Evolutionary conservation across 805 yeast genomes (phyloP).

Genomic region (Wickerhamomyces queroliae): DNA sequence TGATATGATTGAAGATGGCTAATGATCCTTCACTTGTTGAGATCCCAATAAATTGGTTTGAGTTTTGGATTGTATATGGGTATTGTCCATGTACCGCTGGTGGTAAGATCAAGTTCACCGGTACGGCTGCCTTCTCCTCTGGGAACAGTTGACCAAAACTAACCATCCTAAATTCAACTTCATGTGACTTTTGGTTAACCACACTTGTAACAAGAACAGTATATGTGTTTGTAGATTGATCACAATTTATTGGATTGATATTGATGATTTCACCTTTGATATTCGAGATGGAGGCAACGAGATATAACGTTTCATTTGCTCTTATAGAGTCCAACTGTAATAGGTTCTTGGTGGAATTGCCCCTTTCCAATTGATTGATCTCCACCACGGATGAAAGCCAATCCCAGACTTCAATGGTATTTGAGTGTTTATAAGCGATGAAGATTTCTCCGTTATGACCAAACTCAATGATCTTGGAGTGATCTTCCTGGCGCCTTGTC

Average conservation of each 20-base stretch:
- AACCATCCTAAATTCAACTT: slow-evolving; percentile 6
- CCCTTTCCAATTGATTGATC: not conserved
- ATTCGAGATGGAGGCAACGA: slow-evolving; percentile 21
- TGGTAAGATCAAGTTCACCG: slow-evolving; percentile 17
- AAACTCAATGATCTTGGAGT: slow-evolving; percentile 20
- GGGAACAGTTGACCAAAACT: slow-evolving; percentile 18
- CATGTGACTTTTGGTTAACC: slow-evolving; percentile 5
- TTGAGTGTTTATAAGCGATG: slow-evolving; percentile 18
- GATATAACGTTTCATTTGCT: slow-evolving; percentile 12
- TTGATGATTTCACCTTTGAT: slow-evolving; percentile 16
- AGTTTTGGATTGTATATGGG: slow-evolving; percentile 19
- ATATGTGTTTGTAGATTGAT: slow-evolving; percentile 18
- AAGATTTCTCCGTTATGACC: slow-evolving; percentile 35
- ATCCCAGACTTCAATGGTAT: slow-evolving; percentile 32
- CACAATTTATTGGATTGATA: slow-evolving; percentile 20
- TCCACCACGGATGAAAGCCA: slow-evolving; percentile 25
- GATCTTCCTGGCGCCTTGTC: not conserved
- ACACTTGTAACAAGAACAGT: slow-evolving; percentile 8
- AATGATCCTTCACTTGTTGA: slow-evolving; percentile 24
- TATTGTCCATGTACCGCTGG: slow-evolving; percentile 19
- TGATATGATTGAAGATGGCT: slow-evolving; percentile 17
- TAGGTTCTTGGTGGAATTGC: not conserved
- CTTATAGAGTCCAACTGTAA: slow-evolving; percentile 10
- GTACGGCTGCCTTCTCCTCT: slow-evolving; percentile 2
- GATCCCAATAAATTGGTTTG: slow-evolving; percentile 19